A percentile compares a stretch with the other conserved stretches of the same genome.
These are phyloP conservation scores for Phytophthora niederhauseri DNA, from an alignment of 352 stramenopile genomes.

Conservation along the genomic window DNA sequence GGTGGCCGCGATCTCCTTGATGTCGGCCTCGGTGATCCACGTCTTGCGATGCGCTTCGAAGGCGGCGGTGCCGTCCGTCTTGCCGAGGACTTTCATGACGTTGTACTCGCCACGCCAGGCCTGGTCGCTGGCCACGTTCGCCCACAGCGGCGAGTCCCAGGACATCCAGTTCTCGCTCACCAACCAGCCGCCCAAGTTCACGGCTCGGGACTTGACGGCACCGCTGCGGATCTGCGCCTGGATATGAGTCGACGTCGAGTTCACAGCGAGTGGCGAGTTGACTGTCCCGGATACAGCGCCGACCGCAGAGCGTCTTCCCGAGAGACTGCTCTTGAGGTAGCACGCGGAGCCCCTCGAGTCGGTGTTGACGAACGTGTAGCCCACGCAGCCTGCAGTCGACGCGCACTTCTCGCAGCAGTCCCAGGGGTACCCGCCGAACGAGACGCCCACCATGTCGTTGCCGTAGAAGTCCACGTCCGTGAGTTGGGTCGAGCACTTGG, in stretches of 20 bases:
- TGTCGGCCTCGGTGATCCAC: slow-evolving; percentile 18
- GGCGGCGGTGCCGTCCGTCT: too few species aligned
- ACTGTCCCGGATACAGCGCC: slow-evolving; percentile 8
- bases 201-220: background rate
- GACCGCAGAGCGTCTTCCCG: background rate
- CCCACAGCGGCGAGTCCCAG: slow-evolving; percentile 5
- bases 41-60: background rate
- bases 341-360: slow-evolving; percentile 15
- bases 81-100: background rate
- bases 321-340: slow-evolving; percentile 28
- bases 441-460: slow-evolving; percentile 9
- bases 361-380: slow-evolving; percentile 31
- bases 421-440: slow-evolving; percentile 15
- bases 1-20: slow-evolving; percentile 21
- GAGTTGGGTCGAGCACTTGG: slow-evolving; percentile 42
- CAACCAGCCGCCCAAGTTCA: slow-evolving; percentile 12
- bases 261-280: background rate
- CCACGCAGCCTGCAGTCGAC: slow-evolving; percentile 24
- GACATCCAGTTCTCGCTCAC: slow-evolving; percentile 14
- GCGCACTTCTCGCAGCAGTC: slow-evolving; percentile 33
- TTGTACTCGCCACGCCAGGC: background rate
- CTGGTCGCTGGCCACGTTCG: background rate
- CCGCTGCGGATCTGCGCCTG: slow-evolving; percentile 7
- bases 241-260: slow-evolving; percentile 3
- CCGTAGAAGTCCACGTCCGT: slow-evolving; percentile 31